These are phyloP conservation scores for Henckelia pumila DNA, from an alignment of 257 asterid species.

Conservation along the genomic window DNA sequence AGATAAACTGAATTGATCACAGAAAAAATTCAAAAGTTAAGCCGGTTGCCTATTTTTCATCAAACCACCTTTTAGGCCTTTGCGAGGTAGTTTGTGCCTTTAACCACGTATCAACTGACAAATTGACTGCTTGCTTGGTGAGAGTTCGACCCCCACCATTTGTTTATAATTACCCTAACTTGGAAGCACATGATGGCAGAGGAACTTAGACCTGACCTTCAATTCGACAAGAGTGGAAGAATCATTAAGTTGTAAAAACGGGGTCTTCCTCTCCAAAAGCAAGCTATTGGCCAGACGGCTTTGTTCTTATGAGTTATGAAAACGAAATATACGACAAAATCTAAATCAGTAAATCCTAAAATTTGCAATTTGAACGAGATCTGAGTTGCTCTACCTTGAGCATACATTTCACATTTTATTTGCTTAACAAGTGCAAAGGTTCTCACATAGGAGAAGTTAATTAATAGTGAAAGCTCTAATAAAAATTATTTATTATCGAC, in stretches of 20 bases:
- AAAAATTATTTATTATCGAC: slow-evolving; percentile 17
- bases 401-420: slow-evolving; percentile 15
- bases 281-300: neutral
- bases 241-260: slow-evolving; percentile 1
- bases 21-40: too few relatives aligned
- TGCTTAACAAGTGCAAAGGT: slow-evolving; percentile 16
- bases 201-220: slow-evolving; percentile 1
- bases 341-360: slow-evolving; percentile 4
- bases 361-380: neutral
- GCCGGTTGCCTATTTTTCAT: too few relatives aligned
- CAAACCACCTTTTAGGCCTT: too few relatives aligned
- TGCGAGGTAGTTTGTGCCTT: too few relatives aligned
- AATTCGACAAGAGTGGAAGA: neutral
- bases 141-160: slow-evolving; percentile 2
- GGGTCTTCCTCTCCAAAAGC: neutral
- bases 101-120: too few relatives aligned
- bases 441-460: neutral
- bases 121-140: neutral
- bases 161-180: slow-evolving; percentile 11
- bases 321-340: neutral
- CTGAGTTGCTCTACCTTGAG: neutral
- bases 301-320: neutral
- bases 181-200: slow-evolving; percentile 7
- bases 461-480: slow-evolving; percentile 18
- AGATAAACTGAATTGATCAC: neutral